A percentile compares a stretch with the other conserved stretches of the same genome.
Evolutionary conservation across 1,284 basidiomycete species (phyloP).

Genomic region (Moniliophthora roreri): DNA sequence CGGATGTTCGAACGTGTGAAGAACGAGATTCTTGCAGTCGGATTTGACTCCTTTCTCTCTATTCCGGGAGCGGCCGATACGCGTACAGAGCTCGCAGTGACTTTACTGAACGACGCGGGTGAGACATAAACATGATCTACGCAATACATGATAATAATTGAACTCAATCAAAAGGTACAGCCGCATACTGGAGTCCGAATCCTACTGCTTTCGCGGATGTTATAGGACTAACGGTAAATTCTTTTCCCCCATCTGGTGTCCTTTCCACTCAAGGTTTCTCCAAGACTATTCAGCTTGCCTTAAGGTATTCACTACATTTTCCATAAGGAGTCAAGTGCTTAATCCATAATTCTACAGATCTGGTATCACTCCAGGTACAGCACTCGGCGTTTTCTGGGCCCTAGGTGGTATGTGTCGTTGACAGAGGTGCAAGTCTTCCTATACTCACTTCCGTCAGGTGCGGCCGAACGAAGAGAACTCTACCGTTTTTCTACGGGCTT

Average conservation of each 20-base stretch:
- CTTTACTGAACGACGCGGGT: conserved; percentile 68
- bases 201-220: conserved; percentile 57
- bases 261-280: conserved; percentile 4
- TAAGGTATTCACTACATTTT: conserved; percentile 40
- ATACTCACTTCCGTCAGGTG: conserved; percentile 34
- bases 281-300: conserved; percentile 65
- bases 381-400: conserved; percentile 72
- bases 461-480: conserved; percentile 57
- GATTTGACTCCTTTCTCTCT: conserved; percentile 62
- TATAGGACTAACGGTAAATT: conserved; percentile 62
- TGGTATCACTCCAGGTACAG: conserved; percentile 66
- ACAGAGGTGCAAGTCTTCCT: background rate
- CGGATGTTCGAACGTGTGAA: conserved; percentile 66
- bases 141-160: conserved; percentile 10
- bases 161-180: conserved; percentile 42
- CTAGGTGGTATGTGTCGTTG: conserved; percentile 44
- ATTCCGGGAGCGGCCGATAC: conserved; percentile 61
- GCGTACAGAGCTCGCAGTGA: conserved; percentile 59
- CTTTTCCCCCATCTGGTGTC: background rate
- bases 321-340: background rate
- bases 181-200: conserved; percentile 66
- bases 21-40: conserved; percentile 65
- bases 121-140: conserved; percentile 12
- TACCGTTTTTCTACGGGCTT: conserved; percentile 68
- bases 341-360: conserved; percentile 35